Evolutionary conservation across 495 filamentous ascomycete species (phyloP).

Genomic region (Penicillium pulvis): DNA sequence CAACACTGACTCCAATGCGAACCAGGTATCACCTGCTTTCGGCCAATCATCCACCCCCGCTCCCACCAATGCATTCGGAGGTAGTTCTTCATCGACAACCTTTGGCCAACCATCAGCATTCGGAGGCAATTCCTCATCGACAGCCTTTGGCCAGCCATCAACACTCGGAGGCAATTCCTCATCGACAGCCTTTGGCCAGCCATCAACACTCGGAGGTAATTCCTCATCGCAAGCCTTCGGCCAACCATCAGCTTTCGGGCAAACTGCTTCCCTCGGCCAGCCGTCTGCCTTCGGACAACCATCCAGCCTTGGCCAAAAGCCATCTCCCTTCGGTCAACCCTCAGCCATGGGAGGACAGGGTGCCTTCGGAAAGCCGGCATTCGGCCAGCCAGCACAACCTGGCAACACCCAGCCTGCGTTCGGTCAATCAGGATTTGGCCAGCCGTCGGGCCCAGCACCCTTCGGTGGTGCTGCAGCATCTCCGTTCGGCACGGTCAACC

Average conservation of each 20-base stretch:
- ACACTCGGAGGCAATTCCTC: neutral
- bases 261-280: constrained; percentile 39
- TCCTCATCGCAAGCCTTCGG: constrained; percentile 22
- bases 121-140: constrained; percentile 5
- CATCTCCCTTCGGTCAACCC: constrained; percentile 36
- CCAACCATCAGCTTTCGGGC: constrained; percentile 35
- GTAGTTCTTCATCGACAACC: constrained; percentile 16
- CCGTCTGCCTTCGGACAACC: constrained; percentile 40
- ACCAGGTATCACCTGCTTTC: constrained; percentile 27
- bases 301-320: constrained; percentile 18
- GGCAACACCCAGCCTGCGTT: constrained; percentile 26
- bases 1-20: constrained; percentile 30
- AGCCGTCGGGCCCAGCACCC: constrained; percentile 29
- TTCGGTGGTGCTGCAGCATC: constrained; percentile 9
- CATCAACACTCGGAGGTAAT: constrained; percentile 29
- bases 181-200: constrained; percentile 33
- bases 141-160: constrained; percentile 36
- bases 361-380: constrained; percentile 37
- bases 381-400: constrained; percentile 22
- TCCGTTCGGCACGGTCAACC: constrained; percentile 12
- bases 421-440: constrained; percentile 38
- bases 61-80: constrained; percentile 25
- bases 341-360: constrained; percentile 34
- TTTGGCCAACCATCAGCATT: neutral
- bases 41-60: constrained; percentile 29